Percentiles rank a stretch among this genome's conserved stretches.
Conservation (phyloP, 2,329 filamentous ascomycete genomes). For the Tolypocladium pustulatum region DNA sequence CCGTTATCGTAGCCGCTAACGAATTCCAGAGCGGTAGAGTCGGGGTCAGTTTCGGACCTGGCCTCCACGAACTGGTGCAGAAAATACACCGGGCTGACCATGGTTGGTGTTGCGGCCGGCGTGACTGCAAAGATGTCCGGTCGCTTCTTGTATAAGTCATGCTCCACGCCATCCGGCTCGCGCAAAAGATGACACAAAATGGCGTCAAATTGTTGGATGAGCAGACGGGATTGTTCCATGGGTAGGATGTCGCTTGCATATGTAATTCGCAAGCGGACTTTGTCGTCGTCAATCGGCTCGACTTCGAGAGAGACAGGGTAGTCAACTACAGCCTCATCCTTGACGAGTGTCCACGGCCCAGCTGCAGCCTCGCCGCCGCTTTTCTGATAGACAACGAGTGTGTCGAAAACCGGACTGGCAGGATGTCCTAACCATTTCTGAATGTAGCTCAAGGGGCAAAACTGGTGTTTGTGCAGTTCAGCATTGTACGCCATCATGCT, state of each 20-base stretch:
- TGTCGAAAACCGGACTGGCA: constrained; percentile 66
- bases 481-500: constrained; percentile 57
- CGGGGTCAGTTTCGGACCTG: constrained; percentile 43
- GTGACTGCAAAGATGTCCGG: constrained; percentile 51
- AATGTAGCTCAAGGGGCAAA: constrained; percentile 58
- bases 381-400: constrained; percentile 76
- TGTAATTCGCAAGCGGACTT: constrained; percentile 54
- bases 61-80: constrained; percentile 72
- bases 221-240: constrained; percentile 49
- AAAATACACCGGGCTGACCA: constrained; percentile 48
- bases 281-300: constrained; percentile 38
- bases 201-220: constrained; percentile 64
- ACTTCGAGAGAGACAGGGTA: constrained; percentile 77
- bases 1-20: constrained; percentile 42
- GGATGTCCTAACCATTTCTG: constrained; percentile 61
- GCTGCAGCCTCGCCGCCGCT: constrained; percentile 14
- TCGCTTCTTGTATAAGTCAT: constrained; percentile 21
- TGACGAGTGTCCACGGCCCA: constrained; percentile 46
- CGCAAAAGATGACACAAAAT: constrained; percentile 49
- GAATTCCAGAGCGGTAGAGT: constrained; percentile 66
- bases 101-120: constrained; percentile 44
- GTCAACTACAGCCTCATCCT: constrained; percentile 62
- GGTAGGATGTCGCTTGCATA: constrained; percentile 57
- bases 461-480: constrained; percentile 57
- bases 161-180: constrained; percentile 28